phyloP scores from a whole-genome alignment of 2,329 filamentous ascomycete species.

The Pyricularia sp. region DNA sequence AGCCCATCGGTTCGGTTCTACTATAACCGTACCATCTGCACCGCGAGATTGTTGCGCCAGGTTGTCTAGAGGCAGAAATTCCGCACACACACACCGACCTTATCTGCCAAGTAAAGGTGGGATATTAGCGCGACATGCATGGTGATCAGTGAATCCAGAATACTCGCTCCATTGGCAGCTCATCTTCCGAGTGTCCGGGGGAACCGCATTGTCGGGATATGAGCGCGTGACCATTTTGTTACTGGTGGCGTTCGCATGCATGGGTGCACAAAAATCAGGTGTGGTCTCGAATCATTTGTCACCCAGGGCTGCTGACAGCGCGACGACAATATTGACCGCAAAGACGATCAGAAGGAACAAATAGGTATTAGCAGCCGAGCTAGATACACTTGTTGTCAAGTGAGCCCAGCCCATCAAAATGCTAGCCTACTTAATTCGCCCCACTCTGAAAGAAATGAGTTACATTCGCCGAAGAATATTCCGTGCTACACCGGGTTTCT shows the following conservation, averaged over 20 bases:
- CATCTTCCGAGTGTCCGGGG: neutral
- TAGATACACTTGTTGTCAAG: neutral
- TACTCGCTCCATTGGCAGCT: neutral
- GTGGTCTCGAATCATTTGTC: neutral
- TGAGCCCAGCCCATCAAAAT: neutral
- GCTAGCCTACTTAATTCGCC: neutral
- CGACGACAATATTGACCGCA: too few species aligned
- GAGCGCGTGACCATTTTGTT: neutral
- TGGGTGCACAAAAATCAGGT: neutral
- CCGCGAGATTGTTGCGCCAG: neutral
- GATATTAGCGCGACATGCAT: neutral
- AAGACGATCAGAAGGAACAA: neutral
- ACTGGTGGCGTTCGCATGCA: neutral
- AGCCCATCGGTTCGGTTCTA: neutral
- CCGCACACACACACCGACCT: neutral
- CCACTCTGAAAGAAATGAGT: neutral
- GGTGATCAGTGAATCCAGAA: neutral
- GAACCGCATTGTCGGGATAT: slow-evolving; percentile 5
- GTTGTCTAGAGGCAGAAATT: neutral
- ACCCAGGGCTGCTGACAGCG: neutral
- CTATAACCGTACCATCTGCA: neutral
- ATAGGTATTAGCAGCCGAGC: neutral
- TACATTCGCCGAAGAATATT: neutral
- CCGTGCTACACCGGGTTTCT: neutral
- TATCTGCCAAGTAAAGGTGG: neutral